Evolutionary conservation across 495 filamentous ascomycete species (phyloP), one percentile per base, ranked within the genome.

Genomic region (Elaphomyces granulatus): DNA sequence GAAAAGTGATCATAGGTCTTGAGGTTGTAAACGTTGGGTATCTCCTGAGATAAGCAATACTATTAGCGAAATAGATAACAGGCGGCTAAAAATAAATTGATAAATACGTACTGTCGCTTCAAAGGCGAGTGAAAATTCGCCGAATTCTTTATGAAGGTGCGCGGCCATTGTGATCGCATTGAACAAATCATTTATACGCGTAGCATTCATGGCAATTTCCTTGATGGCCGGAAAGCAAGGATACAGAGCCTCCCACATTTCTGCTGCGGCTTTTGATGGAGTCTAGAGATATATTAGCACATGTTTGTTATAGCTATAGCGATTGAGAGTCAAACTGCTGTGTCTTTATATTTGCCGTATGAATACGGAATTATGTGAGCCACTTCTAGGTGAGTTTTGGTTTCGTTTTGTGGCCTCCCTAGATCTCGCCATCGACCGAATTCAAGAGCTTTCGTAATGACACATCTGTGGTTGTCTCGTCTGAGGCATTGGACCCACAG

Each of bases 41-140:
- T 28, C 6, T 28, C 23, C 23, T 28, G 12, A 28, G 6, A 28
- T 6, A n/a, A n/a, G n/a, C n/a, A n/a, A n/a, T n/a, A n/a, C n/a
- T n/a, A n/a, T n/a, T n/a, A n/a, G n/a, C n/a, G n/a, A n/a, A n/a
- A n/a, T n/a, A n/a, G n/a, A n/a, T n/a, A n/a, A n/a, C n/a, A n/a
- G n/a, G n/a, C n/a, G n/a, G n/a, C n/a, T n/a, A n/a, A n/a, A n/a
- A n/a, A 6, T 28, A 12, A 12, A 6, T 28, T 28, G 23, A 12
- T 28, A 6, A 12, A 12, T 28, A 28, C 23, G 23, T 6, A 28
- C 23, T 6, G 39, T 46, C 2, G 32, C 10, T 7, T 15, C 8
- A 26, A 46, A 38, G 0, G 44, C 39, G 16, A 42, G 21, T 3
- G 23, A 14, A 16, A 46, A 46, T 10, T 10, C 9, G 14, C 39